Conservation (phyloP, 2,329 filamentous ascomycete species). For the Madurella fahalii region DNA sequence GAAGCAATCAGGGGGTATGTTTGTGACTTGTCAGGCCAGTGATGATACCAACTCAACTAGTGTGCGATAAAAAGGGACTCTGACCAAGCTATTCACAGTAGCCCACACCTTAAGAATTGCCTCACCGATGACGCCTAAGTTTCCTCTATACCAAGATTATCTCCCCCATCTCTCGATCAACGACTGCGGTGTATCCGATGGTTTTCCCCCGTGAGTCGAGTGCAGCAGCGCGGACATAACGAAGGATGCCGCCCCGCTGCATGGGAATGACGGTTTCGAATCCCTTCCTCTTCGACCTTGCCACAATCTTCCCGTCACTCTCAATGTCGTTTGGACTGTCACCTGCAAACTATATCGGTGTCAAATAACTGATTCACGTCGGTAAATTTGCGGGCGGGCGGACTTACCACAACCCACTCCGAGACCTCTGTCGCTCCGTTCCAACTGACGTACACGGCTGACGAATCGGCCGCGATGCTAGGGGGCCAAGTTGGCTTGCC, state of each 20-base stretch:
- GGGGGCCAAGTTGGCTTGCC: neutral
- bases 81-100: too few relatives aligned
- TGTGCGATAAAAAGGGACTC: too few relatives aligned
- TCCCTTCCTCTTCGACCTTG: neutral
- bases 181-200: neutral
- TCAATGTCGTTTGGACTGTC: neutral
- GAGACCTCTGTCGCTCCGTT: neutral
- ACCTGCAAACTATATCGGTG: neutral
- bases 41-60: too few relatives aligned
- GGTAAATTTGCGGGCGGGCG: too few relatives aligned
- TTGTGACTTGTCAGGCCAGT: too few relatives aligned
- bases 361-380: neutral
- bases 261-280: neutral
- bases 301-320: neutral
- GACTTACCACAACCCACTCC: neutral
- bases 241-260: neutral
- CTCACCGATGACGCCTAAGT: too few relatives aligned
- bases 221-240: neutral
- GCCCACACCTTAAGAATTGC: too few relatives aligned
- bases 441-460: neutral
- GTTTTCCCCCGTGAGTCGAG: neutral
- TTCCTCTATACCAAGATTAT: too few relatives aligned
- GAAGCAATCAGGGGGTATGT: too few relatives aligned
- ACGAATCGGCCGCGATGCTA: neutral
- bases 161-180: too few relatives aligned